Percentiles rank a stretch among this genome's conserved stretches.
Conservation (phyloP, 495 filamentous ascomycete genomes). For the Melanomma pulvis-pyrius region DNA sequence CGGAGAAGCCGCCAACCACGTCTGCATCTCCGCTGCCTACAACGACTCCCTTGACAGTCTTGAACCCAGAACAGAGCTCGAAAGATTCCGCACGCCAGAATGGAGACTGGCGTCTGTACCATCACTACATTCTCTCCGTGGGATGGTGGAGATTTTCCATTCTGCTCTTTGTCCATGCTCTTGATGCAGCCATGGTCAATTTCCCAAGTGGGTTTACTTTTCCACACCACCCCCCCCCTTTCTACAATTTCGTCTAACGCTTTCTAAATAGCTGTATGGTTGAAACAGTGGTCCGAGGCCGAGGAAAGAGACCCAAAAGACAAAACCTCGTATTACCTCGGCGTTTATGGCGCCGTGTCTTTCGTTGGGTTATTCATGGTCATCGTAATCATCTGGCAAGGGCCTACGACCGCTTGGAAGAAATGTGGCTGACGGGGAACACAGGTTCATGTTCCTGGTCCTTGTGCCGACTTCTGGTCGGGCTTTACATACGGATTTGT, state of each 20-base stretch:
- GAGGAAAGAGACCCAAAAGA: not conserved
- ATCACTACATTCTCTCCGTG: not conserved
- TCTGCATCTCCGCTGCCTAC: not conserved
- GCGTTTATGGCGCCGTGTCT: not conserved
- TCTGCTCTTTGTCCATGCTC: not conserved
- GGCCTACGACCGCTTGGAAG: not conserved
- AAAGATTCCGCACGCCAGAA: not conserved
- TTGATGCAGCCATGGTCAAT: not conserved
- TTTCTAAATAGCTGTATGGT: not conserved
- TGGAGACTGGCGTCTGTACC: not conserved
- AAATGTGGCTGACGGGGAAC: not conserved
- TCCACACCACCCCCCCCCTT: too few relatives aligned
- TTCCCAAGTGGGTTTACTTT: not conserved
- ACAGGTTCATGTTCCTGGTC: not conserved
- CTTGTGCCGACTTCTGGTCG: not conserved
- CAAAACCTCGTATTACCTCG: not conserved
- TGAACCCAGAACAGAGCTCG: not conserved
- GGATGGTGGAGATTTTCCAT: not conserved
- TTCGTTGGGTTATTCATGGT: not conserved
- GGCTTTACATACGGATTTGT: not conserved
- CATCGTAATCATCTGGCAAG: not conserved
- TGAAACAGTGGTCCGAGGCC: conserved; percentile 1
- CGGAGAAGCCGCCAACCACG: not conserved
- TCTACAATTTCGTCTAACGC: not conserved
- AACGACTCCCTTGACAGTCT: not conserved